Conservation (phyloP, 345 rosid species). For the Populus alba region DNA sequence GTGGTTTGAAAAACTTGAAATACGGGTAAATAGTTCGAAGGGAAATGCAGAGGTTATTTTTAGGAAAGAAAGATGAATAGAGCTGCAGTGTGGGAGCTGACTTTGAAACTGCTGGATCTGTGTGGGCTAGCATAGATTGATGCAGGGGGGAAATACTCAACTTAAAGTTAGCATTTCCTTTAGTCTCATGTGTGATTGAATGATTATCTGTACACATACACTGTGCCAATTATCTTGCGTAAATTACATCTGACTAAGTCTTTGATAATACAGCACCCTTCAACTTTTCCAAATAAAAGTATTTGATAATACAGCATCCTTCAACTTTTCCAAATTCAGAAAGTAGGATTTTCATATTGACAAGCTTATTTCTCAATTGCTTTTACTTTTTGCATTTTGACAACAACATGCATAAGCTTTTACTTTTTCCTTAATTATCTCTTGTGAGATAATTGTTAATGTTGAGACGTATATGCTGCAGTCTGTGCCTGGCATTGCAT, state of each 20-base stretch:
- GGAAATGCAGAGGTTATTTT: background rate
- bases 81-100: background rate
- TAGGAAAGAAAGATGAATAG: background rate
- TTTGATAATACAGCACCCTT: too few relatives aligned
- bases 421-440: too few relatives aligned
- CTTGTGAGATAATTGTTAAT: slow-evolving; percentile 1
- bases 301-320: background rate
- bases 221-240: background rate
- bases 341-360: background rate
- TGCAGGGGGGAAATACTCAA: background rate
- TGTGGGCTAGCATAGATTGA: background rate
- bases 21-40: background rate
- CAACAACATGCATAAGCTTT: background rate
- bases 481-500: slow-evolving; percentile 75
- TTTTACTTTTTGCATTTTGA: background rate
- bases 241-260: too few relatives aligned
- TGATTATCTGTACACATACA: background rate
- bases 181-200: background rate
- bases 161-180: background rate
- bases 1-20: background rate
- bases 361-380: background rate
- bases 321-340: background rate
- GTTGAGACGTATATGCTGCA: slow-evolving; percentile 32
- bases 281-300: too few relatives aligned
- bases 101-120: background rate